A percentile compares a stretch with the other conserved stretches of the same genome.
Conservation (phyloP, 2,329 filamentous ascomycete genomes). For the Claviceps lovelessii region DNA sequence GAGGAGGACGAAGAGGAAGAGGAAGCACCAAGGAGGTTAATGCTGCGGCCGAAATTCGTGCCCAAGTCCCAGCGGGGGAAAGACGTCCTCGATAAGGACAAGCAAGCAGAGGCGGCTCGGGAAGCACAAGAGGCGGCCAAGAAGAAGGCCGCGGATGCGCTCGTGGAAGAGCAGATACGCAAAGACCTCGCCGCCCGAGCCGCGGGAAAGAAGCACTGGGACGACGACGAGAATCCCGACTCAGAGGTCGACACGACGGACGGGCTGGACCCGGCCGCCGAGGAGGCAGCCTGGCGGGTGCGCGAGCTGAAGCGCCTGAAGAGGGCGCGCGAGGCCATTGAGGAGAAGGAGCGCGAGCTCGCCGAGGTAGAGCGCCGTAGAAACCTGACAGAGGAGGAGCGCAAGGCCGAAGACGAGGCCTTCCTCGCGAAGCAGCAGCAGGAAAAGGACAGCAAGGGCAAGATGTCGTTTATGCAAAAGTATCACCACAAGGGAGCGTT, state of each 20-base stretch:
- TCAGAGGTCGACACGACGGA: conserved; percentile 82
- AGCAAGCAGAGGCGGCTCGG: conserved; percentile 21
- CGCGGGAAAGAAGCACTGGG: conserved; percentile 73
- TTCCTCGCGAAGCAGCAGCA: conserved; percentile 65
- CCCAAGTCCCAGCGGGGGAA: conserved; percentile 40
- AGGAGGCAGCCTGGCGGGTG: conserved; percentile 85
- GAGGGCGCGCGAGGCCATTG: conserved; percentile 72
- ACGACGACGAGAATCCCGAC: conserved; percentile 55
- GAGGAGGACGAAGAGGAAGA: conserved; percentile 35
- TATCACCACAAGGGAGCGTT: conserved; percentile 97
- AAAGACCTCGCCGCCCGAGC: conserved; percentile 64
- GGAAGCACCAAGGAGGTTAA: conserved; percentile 39
- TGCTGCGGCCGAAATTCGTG: conserved; percentile 51
- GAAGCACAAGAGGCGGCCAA: conserved; percentile 45
- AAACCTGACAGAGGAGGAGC: conserved; percentile 75
- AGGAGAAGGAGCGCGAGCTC: conserved; percentile 67
- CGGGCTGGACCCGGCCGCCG: conserved; percentile 70
- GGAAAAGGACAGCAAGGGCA: conserved; percentile 62
- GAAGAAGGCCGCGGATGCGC: conserved; percentile 56
- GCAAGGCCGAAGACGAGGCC: conserved; percentile 68
- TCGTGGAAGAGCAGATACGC: conserved; percentile 80
- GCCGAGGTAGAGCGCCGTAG: conserved; percentile 81
- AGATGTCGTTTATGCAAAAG: conserved; percentile 84
- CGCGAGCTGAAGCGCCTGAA: conserved; percentile 82
- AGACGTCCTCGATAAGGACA: conserved; percentile 14